These are phyloP conservation scores for Cylindrotheca fusiformis DNA, from an alignment of 108 stramenopile species.

Conservation along the genomic window DNA sequence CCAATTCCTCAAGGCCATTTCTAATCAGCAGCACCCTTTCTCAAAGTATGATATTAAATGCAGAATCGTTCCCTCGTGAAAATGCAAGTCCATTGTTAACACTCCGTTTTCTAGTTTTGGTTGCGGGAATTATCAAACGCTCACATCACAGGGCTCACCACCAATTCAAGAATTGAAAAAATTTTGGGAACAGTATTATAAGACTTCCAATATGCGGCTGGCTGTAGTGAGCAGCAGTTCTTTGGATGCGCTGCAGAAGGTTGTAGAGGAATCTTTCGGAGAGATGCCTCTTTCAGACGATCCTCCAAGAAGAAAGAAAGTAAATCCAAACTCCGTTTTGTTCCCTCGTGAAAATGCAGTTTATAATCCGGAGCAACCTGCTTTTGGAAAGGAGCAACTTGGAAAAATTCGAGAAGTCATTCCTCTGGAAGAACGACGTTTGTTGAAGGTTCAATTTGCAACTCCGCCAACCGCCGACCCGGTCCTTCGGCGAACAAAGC, in stretches of 20 bases:
- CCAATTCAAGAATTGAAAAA: constrained; percentile 58
- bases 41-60: constrained; percentile 31
- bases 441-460: constrained; percentile 86
- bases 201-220: constrained; percentile 84
- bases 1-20: constrained; percentile 72
- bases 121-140: constrained; percentile 92
- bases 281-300: constrained; percentile 44
- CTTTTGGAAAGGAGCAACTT: constrained; percentile 71
- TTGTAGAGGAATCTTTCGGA: constrained; percentile 77
- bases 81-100: background rate
- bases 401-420: constrained; percentile 72
- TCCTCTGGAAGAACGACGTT: constrained; percentile 85
- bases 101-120: constrained; percentile 24
- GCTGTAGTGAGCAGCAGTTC: constrained; percentile 80
- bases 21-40: constrained; percentile 72
- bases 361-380: constrained; percentile 46
- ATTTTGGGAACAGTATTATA: constrained; percentile 84
- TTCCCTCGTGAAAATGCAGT: constrained; percentile 75
- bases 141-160: constrained; percentile 48
- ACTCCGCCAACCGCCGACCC: constrained; percentile 85
- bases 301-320: constrained; percentile 36
- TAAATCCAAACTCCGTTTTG: constrained; percentile 26
- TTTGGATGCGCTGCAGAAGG: constrained; percentile 78
- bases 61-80: background rate
- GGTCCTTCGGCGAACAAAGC: constrained; percentile 51